phyloP scores from a whole-genome alignment of 805 yeast species.

The Saccharomycopsis sp. region DNA sequence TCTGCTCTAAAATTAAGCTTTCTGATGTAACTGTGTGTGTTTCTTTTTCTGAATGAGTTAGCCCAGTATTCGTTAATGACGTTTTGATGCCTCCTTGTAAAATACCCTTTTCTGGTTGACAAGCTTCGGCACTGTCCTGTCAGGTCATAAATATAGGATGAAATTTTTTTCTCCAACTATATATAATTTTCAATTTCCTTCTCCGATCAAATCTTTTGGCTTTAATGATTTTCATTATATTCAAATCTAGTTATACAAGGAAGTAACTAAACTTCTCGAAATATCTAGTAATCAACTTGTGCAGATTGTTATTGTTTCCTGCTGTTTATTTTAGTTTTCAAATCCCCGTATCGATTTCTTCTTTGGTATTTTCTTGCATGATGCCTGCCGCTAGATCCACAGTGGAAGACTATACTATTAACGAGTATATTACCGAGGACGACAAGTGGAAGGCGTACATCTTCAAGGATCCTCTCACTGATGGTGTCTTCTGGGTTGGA shows the following conservation, averaged over 20 bases:
- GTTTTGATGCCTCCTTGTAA: background rate
- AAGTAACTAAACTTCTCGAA: no score
- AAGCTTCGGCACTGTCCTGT: background rate
- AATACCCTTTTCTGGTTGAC: background rate
- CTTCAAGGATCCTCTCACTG: conserved; percentile 15
- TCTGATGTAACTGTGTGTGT: background rate
- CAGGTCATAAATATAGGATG: background rate
- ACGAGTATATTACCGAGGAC: conserved; percentile 1
- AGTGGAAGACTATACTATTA: background rate
- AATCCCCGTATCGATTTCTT: background rate
- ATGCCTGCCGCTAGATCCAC: background rate
- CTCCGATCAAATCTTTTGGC: background rate
- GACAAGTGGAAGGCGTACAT: conserved; percentile 17
- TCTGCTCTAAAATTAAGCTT: background rate
- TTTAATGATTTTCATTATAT: no score
- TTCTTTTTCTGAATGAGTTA: background rate
- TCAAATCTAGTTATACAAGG: no score
- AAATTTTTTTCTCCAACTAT: background rate
- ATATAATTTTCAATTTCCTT: background rate
- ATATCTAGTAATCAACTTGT: no score
- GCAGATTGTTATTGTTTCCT: background rate
- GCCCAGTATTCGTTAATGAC: background rate
- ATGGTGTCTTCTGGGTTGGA: conserved; percentile 11
- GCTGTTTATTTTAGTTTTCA: background rate
- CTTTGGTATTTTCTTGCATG: background rate